Evolutionary conservation across 768 basidiomycete genomes (phyloP), one percentile per base, ranked within the genome.

Genomic region (Chiua virens): DNA sequence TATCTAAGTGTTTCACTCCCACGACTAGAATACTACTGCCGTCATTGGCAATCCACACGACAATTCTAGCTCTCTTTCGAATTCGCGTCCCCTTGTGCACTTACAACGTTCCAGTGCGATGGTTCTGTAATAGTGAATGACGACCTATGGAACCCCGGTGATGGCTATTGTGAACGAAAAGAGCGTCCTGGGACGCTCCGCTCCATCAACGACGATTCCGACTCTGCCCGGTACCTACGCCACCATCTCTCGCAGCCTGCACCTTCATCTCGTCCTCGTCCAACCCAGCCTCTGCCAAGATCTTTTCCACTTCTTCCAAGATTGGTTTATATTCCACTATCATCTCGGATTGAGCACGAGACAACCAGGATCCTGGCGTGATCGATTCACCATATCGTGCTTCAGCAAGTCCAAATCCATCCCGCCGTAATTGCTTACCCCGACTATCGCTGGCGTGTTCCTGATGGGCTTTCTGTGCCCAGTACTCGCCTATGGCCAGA

Each of bases 271-370:
- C 89, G 20, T 89, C 86, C 53, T 89, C 87, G 51, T 94, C 89
- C 45, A 94, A 67, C 0, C 91, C 92, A 0, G 93, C 92, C 58
- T 91, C 90, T 10, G 79, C 81, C 45, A 92, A 67, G 38, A 94
- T 93, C 57, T 79, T 86, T 63, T 92, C 90, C 3, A 93, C 86
- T 63, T 94, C 89, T 54, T 85, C 73, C 17, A 95, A 67, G 7
- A 90, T 78, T 0, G 92, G 93, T 60, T 92, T 89, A 63, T 96
- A 96, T 32, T 73, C 75, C n/a, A 71, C 89, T 90, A 62, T 20
- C 11, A 11, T 2, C 6, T 6, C n/a, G n/a, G n/a, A n/a, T 21
- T 38, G n/a, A 36, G 27, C 10, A 22, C 38, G 14, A 45, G 41
- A 35, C 10, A 35, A 32, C 25, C 25, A 28, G 18, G 1, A 28